Conservation (phyloP, 768 basidiomycete species). For the Agaricus blazei region DNA sequence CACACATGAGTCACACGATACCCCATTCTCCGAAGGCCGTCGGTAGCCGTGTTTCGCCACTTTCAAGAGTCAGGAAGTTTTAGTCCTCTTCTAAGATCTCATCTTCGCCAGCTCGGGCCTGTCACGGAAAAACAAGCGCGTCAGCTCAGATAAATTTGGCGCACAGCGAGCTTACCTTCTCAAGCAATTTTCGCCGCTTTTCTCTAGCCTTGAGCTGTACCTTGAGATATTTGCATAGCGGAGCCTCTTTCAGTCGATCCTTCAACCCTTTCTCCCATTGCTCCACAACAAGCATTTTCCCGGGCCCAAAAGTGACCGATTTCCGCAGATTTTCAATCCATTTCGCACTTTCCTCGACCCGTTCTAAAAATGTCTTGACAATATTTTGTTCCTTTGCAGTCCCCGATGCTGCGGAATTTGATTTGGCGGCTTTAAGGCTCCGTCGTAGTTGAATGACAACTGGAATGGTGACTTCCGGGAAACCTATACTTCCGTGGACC, state of each 20-base stretch:
- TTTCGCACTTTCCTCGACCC: slow-evolving; percentile 75
- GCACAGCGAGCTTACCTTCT: slow-evolving; percentile 51
- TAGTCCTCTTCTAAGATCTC: slow-evolving; percentile 56
- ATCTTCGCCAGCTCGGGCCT: slow-evolving; percentile 70
- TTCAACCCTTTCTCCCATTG: slow-evolving; percentile 64
- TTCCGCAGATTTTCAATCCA: slow-evolving; percentile 76
- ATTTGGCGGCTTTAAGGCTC: slow-evolving; percentile 59
- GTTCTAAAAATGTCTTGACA: slow-evolving; percentile 79
- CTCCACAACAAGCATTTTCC: slow-evolving; percentile 60
- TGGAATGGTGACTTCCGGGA: slow-evolving; percentile 89
- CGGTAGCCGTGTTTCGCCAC: not conserved
- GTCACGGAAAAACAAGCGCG: slow-evolving; percentile 3
- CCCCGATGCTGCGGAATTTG: slow-evolving; percentile 21
- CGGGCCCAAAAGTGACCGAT: slow-evolving; percentile 71
- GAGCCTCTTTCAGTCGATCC: slow-evolving; percentile 59
- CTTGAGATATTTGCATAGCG: slow-evolving; percentile 77
- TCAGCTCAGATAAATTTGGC: not conserved
- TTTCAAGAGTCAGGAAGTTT: not conserved
- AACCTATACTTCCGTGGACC: slow-evolving; percentile 83
- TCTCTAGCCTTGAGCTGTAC: slow-evolving; percentile 79
- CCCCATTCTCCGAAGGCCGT: too few species aligned
- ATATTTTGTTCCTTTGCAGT: slow-evolving; percentile 50
- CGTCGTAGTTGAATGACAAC: slow-evolving; percentile 68
- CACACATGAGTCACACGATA: too few species aligned
- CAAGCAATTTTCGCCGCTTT: slow-evolving; percentile 60